phyloP scores from a whole-genome alignment of 371 early-diverging fungal species.

The Massospora cicadina region DNA sequence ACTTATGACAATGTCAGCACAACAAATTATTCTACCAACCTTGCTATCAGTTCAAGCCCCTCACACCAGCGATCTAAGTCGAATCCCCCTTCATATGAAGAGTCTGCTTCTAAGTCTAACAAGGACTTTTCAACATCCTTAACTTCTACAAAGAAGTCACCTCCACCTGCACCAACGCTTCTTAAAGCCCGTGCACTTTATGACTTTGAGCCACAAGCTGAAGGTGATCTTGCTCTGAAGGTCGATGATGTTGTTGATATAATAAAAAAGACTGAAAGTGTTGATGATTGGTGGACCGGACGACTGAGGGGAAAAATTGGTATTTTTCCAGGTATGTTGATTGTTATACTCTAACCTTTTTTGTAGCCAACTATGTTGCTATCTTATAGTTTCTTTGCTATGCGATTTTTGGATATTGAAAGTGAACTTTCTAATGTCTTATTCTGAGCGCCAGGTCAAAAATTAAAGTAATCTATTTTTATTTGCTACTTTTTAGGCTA shows the following conservation, averaged over 20 bases:
- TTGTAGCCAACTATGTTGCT: background rate
- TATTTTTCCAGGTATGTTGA: conserved; percentile 37
- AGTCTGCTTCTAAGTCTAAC: background rate
- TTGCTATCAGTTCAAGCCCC: too few relatives aligned
- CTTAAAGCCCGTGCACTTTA: conserved; percentile 26
- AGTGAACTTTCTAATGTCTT: too few relatives aligned
- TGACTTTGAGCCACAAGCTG: conserved; percentile 37
- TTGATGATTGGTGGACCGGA: conserved; percentile 57
- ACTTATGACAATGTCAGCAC: background rate
- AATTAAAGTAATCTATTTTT: too few relatives aligned
- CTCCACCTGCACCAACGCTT: conserved; percentile 1
- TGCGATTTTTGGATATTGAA: too few relatives aligned
- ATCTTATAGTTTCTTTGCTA: too few relatives aligned
- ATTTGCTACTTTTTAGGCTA: too few relatives aligned
- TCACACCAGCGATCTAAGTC: conserved; percentile 8
- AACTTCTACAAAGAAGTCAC: conserved; percentile 1
- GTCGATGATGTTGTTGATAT: conserved; percentile 41
- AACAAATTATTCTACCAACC: background rate
- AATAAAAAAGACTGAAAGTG: conserved; percentile 25
- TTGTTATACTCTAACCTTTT: background rate
- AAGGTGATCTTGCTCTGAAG: conserved; percentile 36
- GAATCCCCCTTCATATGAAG: background rate
- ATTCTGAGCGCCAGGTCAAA: too few relatives aligned
- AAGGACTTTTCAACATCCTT: background rate
- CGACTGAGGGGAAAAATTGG: conserved; percentile 30